Base-by-base conservation (phyloP, 2,329 filamentous ascomycete species). In the Lachnellula willkommii region DNA sequence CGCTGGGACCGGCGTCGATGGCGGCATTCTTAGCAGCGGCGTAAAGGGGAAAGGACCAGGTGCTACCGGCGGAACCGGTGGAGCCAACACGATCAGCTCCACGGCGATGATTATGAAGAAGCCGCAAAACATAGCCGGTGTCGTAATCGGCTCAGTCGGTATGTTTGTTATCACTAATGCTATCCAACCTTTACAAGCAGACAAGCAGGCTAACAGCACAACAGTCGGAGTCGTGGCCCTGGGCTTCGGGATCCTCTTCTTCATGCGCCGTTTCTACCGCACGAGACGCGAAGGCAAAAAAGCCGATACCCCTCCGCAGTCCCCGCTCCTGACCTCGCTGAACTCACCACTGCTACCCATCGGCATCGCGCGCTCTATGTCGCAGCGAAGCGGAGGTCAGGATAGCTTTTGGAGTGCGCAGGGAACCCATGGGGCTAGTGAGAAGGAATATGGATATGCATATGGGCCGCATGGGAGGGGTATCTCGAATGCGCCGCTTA, bases 231-330 rank as follows among this genome's bases (percentile, higher is more conserved):
- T 50, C 4, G 42, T 59, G 2, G 50, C 53, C 17, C 32, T 61
- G 3, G 54, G 51, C 51, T 26, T 56, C 17, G 53, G 55, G n/a
- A 50, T 61, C n/a, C 57, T 61, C 50, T 57, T 59, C 40, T 17
- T 56, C 35, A 58, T 58, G 39, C 54, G 56, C n/a, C 52, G 54
- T 20, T 47, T 60, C 53, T 53, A 61, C 52, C 57, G 60, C 8
- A 51, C 32, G 4, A 54, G 60, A 14, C 61, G 61, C 43, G 32
- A 55, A 12, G 54, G 57, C 24, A 46, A 39, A 12, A 54, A 56
- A 20, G 59, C 55, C 26, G 48, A 61, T 24, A 54, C 60, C 0
- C 58, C 58, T 20, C 60, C 60, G 12, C 37, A 28, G 28, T 60
- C 60, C 3, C 60, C 58, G 8, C 56, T 60, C 32, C 52, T 60